phyloP scores from a whole-genome alignment of 192 early-diverging fungal genomes.

The Coemansia sp. region DNA sequence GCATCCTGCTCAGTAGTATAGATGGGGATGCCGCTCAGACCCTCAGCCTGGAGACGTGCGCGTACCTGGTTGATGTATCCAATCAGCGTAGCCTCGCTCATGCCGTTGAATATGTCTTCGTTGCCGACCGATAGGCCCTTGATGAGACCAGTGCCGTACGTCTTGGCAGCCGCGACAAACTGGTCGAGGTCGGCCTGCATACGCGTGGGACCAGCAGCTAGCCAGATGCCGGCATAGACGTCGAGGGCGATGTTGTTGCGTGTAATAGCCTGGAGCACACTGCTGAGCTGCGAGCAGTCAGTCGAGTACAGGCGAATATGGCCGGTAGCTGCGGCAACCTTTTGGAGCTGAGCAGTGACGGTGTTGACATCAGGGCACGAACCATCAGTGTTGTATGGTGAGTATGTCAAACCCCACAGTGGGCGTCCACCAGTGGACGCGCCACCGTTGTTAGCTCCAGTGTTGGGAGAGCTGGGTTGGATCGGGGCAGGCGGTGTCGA shows the following conservation, averaged over 20 bases:
- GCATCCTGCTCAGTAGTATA: conserved; percentile 51
- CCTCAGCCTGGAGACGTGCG: conserved; percentile 39
- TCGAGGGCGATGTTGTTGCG: conserved; percentile 27
- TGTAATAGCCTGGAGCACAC: conserved; percentile 36
- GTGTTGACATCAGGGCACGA: conserved; percentile 40
- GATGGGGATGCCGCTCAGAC: conserved; percentile 44
- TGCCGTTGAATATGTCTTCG: conserved; percentile 45
- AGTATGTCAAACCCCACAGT: conserved; percentile 51
- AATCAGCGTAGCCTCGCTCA: conserved; percentile 41
- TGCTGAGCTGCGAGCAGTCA: conserved; percentile 50
- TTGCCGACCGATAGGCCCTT: conserved; percentile 53
- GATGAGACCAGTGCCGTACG: conserved; percentile 28
- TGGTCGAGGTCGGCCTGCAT: conserved; percentile 41
- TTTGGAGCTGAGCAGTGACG: conserved; percentile 35
- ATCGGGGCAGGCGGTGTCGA: conserved; percentile 1
- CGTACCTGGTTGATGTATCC: conserved; percentile 50
- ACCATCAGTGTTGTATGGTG: conserved; percentile 51
- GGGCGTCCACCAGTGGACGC: conserved; percentile 1
- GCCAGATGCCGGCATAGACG: conserved; percentile 52
- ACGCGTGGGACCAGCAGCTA: conserved; percentile 29
- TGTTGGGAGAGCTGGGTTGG: background rate
- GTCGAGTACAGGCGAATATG: conserved; percentile 55
- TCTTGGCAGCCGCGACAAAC: conserved; percentile 44
- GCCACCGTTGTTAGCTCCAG: conserved; percentile 1
- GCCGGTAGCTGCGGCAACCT: conserved; percentile 27